A percentile compares a stretch with the other conserved stretches of the same genome.
Conservation (phyloP, 306 rosid genomes). For the Bauhinia variegata region DNA sequence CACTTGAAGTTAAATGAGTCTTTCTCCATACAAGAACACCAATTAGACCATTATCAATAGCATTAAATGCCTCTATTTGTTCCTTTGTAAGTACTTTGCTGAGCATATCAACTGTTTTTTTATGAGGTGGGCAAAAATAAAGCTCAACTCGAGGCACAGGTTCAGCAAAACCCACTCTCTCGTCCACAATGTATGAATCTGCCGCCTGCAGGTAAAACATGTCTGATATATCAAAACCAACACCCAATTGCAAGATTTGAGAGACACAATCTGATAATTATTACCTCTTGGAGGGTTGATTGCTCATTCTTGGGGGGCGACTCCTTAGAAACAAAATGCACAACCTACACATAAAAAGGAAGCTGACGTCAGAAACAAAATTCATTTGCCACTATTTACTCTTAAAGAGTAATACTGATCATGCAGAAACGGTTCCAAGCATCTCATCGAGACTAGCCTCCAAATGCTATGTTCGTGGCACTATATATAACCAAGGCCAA, state of each 20-base stretch:
- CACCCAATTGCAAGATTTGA: neutral
- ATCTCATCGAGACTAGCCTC: constrained; percentile 18
- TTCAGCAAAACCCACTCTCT: constrained; percentile 92
- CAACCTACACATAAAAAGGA: constrained; percentile 52
- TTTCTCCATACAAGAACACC: constrained; percentile 99
- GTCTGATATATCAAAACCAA: neutral
- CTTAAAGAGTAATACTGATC: constrained; percentile 1
- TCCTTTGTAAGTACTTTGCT: constrained; percentile 73
- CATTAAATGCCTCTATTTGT: constrained; percentile 75
- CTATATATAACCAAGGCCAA: neutral
- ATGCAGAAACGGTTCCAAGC: constrained; percentile 18
- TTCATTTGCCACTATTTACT: neutral
- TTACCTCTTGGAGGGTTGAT: constrained; percentile 74
- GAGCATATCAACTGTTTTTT: constrained; percentile 77
- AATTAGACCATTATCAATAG: constrained; percentile 88
- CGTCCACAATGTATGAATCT: constrained; percentile 75
- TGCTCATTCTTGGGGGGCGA: constrained; percentile 48
- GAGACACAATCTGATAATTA: neutral
- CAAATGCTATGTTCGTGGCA: neutral
- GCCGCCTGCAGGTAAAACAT: constrained; percentile 56
- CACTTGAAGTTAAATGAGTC: constrained; percentile 59
- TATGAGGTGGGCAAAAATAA: constrained; percentile 91
- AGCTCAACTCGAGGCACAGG: constrained; percentile 83
- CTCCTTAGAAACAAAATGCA: constrained; percentile 70
- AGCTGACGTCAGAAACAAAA: neutral